A percentile compares a stretch with the other conserved stretches of the same genome.
These are phyloP conservation scores for Vicia villosa DNA, from an alignment of 306 rosid species.

Conservation along the genomic window DNA sequence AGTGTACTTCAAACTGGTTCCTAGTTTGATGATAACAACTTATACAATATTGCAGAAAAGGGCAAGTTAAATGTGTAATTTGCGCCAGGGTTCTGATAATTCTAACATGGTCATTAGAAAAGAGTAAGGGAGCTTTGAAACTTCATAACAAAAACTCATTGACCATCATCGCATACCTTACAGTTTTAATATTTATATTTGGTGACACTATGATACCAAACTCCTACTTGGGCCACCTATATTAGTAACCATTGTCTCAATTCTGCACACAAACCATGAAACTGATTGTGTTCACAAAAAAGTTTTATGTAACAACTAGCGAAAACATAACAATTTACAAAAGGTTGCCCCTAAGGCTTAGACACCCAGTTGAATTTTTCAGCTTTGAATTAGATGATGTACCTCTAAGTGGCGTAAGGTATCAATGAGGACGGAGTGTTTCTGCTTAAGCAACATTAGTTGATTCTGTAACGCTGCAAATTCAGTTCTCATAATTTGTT, in stretches of 20 bases:
- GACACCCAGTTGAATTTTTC: conserved; percentile 46
- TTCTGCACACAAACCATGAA: conserved; percentile 9
- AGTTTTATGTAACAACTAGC: too few species aligned
- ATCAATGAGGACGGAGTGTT: conserved; percentile 79
- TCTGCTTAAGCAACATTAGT: conserved; percentile 84
- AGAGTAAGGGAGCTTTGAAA: conserved; percentile 18
- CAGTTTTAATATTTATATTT: conserved; percentile 1
- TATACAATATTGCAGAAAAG: neutral
- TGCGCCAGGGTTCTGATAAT: conserved; percentile 14
- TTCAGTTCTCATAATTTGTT: conserved; percentile 86
- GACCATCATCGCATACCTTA: neutral
- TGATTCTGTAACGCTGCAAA: conserved; percentile 75
- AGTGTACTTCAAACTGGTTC: conserved; percentile 2
- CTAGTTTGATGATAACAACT: neutral
- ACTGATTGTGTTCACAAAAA: neutral
- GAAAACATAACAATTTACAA: neutral
- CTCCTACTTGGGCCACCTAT: conserved; percentile 1
- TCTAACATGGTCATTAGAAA: neutral
- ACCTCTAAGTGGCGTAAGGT: conserved; percentile 93
- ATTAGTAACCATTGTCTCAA: conserved; percentile 3
- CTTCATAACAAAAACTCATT: conserved; percentile 7
- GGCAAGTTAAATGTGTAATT: neutral
- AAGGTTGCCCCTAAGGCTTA: neutral
- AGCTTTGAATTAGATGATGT: conserved; percentile 39
- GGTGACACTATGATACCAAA: conserved; percentile 18